Evolutionary conservation across 495 filamentous ascomycete genomes (phyloP).

Genomic region (Corynascus novoguineensis): DNA sequence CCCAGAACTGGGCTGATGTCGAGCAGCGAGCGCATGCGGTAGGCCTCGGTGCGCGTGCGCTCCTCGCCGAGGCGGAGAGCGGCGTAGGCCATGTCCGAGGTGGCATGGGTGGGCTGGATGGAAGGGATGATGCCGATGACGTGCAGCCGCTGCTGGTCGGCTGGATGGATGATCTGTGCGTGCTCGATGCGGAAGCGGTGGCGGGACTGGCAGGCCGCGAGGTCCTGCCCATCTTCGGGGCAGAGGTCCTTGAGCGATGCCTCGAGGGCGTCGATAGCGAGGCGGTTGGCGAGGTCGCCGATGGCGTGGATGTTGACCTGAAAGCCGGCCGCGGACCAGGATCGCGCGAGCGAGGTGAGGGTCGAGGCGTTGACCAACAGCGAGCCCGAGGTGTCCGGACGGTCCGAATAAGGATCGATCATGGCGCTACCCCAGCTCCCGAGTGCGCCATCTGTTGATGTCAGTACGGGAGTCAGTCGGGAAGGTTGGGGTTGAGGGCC

Average conservation of each 20-base stretch:
- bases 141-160: conserved; percentile 50
- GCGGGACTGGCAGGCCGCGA: conserved; percentile 38
- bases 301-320: conserved; percentile 63
- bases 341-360: conserved; percentile 42
- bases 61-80: conserved; percentile 47
- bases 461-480: no score
- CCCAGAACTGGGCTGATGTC: conserved; percentile 47
- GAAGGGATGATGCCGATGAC: conserved; percentile 55
- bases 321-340: conserved; percentile 47
- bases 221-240: conserved; percentile 24
- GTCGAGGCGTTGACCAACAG: conserved; percentile 54
- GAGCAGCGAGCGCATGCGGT: conserved; percentile 53
- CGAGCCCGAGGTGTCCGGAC: conserved; percentile 48
- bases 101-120: conserved; percentile 65
- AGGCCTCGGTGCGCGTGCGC: conserved; percentile 47
- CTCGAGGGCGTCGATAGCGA: conserved; percentile 51
- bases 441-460: conserved; percentile 52
- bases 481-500: background rate
- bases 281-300: conserved; percentile 56
- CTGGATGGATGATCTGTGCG: conserved; percentile 58
- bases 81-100: conserved; percentile 57
- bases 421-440: conserved; percentile 61
- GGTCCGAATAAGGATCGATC: conserved; percentile 57
- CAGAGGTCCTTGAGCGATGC: conserved; percentile 43
- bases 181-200: conserved; percentile 61